These are phyloP conservation scores for Ananas comosus DNA, from an alignment of 176 grass and related monocot genomes.

Conservation along the genomic window DNA sequence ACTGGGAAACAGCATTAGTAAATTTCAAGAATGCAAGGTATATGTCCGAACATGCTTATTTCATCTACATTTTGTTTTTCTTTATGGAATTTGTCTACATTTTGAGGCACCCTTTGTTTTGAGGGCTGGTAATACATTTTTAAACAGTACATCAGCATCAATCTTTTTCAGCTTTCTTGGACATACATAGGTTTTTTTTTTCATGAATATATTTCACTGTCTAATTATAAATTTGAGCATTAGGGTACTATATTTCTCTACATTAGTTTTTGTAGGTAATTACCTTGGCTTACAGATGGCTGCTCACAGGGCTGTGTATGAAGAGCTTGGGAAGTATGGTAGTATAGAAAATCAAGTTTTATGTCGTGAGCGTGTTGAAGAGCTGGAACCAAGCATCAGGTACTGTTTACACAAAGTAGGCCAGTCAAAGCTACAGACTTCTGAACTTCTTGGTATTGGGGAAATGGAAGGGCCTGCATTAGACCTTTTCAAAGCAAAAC, in stretches of 20 bases:
- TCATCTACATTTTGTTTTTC: background rate
- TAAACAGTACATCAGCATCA: background rate
- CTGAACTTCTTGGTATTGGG: slow-evolving; percentile 68
- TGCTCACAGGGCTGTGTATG: slow-evolving; percentile 68
- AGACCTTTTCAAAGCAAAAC: slow-evolving; percentile 82
- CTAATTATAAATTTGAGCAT: background rate
- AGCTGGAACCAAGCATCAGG: slow-evolving; percentile 93
- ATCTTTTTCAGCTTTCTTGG: background rate
- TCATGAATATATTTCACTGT: no score
- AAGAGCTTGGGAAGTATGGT: slow-evolving; percentile 89
- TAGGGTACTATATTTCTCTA: background rate
- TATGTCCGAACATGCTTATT: slow-evolving; percentile 2
- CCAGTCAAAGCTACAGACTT: slow-evolving; percentile 75
- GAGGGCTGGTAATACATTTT: background rate
- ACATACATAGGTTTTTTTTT: background rate
- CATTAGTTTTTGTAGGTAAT: background rate
- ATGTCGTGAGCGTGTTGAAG: slow-evolving; percentile 82
- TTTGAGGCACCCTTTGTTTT: background rate
- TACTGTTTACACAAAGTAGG: slow-evolving; percentile 94
- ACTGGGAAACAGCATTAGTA: slow-evolving; percentile 73
- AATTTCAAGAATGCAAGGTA: slow-evolving; percentile 98
- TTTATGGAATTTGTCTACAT: background rate
- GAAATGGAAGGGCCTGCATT: slow-evolving; percentile 81
- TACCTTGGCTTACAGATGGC: slow-evolving; percentile 11
- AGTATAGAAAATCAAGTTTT: slow-evolving; percentile 94